Base-by-base conservation (phyloP, 1,139 yeast genomes). In the Kodamaea fungicola region DNA sequence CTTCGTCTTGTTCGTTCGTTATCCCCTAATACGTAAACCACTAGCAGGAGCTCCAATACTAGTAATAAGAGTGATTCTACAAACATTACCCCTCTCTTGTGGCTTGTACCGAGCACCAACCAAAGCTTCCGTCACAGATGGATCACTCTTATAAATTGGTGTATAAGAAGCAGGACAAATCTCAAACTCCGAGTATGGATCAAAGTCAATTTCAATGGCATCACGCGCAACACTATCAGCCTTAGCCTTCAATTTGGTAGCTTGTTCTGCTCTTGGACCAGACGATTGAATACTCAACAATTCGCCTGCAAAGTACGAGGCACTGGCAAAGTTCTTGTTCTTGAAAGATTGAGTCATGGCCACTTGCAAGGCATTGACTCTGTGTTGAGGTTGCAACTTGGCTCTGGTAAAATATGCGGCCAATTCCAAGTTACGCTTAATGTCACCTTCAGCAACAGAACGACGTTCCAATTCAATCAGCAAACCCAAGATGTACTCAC, bases 321-420 rank as follows among this genome's bases (percentile, higher is more conserved):
- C 97, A 48, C 87, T 78, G 7, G 90, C 84, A 64, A 65, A 90
- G 64, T 94, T 92, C 62, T 89, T 89, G 59, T 83, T 74, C 56
- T 85, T 86, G 73, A 86, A 88, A 27, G 94, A 80, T 65, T 87
- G 95, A 35, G 86, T 80, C 95, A 92, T 86, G 29, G 99, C 98
- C 42, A 89, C 96, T 59, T 88, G 94, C 52, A 89, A 73, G 8
- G 98, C 97, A 55, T 89, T 83, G 38, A 84, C 76, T 45, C 82
- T 79, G 61, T 94, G 98, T 6, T 83, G 82, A 32, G 86, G 81
- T 50, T 86, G 89, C 50, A 94, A 76, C 49, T 83, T 78, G 29
- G 90, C 83, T 57, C 80, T 80, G 12, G 98, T 88, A 69, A 94
- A 94, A 64, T 90, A 92, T 1, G 97, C 95, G 5, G 97, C 97